Evolutionary conservation across 2,329 filamentous ascomycete species (phyloP).

Genomic region (Botrytis aclada): DNA sequence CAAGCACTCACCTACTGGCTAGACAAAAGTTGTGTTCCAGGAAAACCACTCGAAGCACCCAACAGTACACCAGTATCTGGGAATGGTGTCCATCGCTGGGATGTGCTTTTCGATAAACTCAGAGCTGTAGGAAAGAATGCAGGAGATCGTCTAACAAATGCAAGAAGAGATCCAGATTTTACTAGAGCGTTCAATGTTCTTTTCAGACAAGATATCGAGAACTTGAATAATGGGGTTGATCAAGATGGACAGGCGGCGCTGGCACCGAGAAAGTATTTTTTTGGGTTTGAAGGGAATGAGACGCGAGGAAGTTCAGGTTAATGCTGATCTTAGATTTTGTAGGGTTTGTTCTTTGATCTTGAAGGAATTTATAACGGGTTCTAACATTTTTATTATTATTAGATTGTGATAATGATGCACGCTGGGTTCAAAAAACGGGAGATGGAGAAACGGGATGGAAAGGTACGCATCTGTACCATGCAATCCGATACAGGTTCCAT

Average conservation of each 20-base stretch:
- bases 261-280: neutral
- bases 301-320: neutral
- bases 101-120: neutral
- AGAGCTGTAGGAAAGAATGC: neutral
- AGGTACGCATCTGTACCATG: neutral
- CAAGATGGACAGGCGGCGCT: neutral
- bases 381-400: neutral
- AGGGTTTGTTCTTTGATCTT: neutral
- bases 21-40: neutral
- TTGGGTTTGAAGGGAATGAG: neutral
- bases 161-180: neutral
- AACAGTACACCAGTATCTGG: neutral
- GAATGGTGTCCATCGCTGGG: neutral
- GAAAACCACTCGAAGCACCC: neutral
- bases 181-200: neutral
- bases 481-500: neutral
- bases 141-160: neutral
- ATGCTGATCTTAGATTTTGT: neutral
- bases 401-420: neutral
- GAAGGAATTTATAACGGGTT: neutral
- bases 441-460: neutral
- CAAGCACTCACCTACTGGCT: neutral
- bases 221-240: neutral
- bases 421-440: neutral
- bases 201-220: neutral